phyloP scores from a whole-genome alignment of 2,329 filamentous ascomycete genomes.

The Pestalotiopsis sp. region DNA sequence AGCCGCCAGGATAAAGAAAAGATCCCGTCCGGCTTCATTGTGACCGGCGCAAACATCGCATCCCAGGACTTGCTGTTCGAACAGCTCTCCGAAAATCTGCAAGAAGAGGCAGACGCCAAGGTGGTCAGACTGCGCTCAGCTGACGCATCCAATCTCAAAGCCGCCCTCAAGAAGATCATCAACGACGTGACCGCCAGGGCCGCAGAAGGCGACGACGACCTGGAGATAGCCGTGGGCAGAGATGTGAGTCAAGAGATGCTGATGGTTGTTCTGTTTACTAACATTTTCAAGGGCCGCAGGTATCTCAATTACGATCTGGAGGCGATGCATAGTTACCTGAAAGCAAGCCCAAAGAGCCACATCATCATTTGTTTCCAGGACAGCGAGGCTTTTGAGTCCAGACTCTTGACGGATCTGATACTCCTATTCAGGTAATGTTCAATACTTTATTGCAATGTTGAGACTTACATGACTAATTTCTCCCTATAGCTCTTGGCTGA shows the following conservation, averaged over 20 bases:
- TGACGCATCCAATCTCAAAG: slow-evolving; percentile 75
- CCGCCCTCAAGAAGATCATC: slow-evolving; percentile 72
- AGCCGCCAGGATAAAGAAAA: slow-evolving; percentile 39
- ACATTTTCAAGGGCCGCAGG: slow-evolving; percentile 53
- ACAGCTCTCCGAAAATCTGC: slow-evolving; percentile 64
- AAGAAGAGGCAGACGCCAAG: slow-evolving; percentile 46
- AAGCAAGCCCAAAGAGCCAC: slow-evolving; percentile 53
- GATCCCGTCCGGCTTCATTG: slow-evolving; percentile 71
- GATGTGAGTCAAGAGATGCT: slow-evolving; percentile 37
- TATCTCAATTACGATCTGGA: slow-evolving; percentile 80
- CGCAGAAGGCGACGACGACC: slow-evolving; percentile 56
- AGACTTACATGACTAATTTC: neutral
- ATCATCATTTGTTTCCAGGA: slow-evolving; percentile 78
- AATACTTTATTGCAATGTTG: too few species aligned
- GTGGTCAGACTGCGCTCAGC: slow-evolving; percentile 70
- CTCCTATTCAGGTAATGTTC: slow-evolving; percentile 63
- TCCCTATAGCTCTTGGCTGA: slow-evolving; percentile 60
- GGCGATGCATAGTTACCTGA: slow-evolving; percentile 63
- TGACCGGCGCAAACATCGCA: slow-evolving; percentile 78
- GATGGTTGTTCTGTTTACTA: slow-evolving; percentile 9
- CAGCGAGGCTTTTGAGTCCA: slow-evolving; percentile 78
- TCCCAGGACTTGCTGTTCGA: slow-evolving; percentile 75
- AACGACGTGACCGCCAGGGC: slow-evolving; percentile 58
- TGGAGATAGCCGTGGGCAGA: slow-evolving; percentile 44
- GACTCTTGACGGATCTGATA: slow-evolving; percentile 71